Base-by-base conservation (phyloP, 768 basidiomycete genomes). In the Pholiota conissans region DNA sequence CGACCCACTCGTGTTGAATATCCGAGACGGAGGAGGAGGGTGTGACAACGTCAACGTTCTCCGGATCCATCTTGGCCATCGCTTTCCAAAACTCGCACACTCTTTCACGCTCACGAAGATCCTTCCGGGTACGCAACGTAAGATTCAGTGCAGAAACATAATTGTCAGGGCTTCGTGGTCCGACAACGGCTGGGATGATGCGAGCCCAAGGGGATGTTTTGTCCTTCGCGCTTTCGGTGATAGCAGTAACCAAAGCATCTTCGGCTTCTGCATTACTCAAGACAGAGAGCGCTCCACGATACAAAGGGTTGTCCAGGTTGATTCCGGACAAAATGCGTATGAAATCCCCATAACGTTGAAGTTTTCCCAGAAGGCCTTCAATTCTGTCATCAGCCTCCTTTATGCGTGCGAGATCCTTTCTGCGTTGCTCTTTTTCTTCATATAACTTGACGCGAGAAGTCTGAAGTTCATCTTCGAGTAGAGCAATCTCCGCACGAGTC, bases 141-240 rank as follows among this genome's bases (percentile, higher is more conserved):
- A 80, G 57, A 47, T 78, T 73, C 50, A 83, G 69, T 7, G 80
- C 77, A 16, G 79, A 77, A 51, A 74, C 69, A 62, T 82, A 82
- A 40, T 78, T 72, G 22, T 77, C 76, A 24, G 73, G 68, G 37
- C 70, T 75, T 35, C 76, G 73, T 26, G 73, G 68, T 10, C 69
- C 65, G 50, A 67, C 64, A 51, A 75, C 56, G 18, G 71, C 65
- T 20, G 75, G 70, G 9, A 76, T 68, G 49, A 81, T 73, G 29
- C 63, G 74, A 9, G 79, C 70, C 75, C 82, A 79, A n/a, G 76
- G 69, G 16, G 76, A 71, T 28, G 61, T 67, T n/a, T 66, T 65
- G 28, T 73, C 71, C 7, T 73, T 62, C 34, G 76, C 71, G 6
- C 81, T 79, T 45, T 71, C 68, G 57, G 70, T 72, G 57, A 83